phyloP scores from a whole-genome alignment of 768 basidiomycete genomes.

The Macrolepiota fuliginosa region DNA sequence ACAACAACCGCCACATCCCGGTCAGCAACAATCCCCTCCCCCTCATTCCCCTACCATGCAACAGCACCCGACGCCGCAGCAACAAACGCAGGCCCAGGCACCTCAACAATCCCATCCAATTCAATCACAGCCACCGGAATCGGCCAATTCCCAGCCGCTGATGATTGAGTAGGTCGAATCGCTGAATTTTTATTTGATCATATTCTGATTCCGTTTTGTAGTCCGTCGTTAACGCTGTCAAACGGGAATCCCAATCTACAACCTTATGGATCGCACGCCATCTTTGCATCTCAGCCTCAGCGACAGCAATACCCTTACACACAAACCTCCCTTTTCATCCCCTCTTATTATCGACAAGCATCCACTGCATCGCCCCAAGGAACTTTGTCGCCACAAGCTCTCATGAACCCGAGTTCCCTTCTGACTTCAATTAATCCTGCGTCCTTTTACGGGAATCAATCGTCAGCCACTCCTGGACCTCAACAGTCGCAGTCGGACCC shows the following conservation, averaged over 20 bases:
- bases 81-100: constrained; percentile 18
- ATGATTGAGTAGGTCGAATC: constrained; percentile 65
- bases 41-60: constrained; percentile 18
- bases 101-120: constrained; percentile 24
- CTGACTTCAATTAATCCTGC: constrained; percentile 42
- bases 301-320: constrained; percentile 22
- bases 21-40: constrained; percentile 19
- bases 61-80: constrained; percentile 25
- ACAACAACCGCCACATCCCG: constrained; percentile 19
- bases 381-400: constrained; percentile 68
- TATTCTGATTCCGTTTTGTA: constrained; percentile 24
- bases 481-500: constrained; percentile 18
- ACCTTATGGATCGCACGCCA: constrained; percentile 5
- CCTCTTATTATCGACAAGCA: constrained; percentile 30
- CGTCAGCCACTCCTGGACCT: constrained; percentile 16
- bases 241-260: constrained; percentile 37
- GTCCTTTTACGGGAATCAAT: constrained; percentile 27
- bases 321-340: constrained; percentile 14
- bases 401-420: constrained; percentile 35
- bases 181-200: constrained; percentile 12
- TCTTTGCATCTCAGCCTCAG: constrained; percentile 19
- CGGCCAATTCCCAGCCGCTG: constrained; percentile 38
- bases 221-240: constrained; percentile 57
- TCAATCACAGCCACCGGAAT: constrained; percentile 25
- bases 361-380: constrained; percentile 43